Conservation (phyloP, 2,329 filamentous ascomycete species). For the Ascochyta lentis region DNA sequence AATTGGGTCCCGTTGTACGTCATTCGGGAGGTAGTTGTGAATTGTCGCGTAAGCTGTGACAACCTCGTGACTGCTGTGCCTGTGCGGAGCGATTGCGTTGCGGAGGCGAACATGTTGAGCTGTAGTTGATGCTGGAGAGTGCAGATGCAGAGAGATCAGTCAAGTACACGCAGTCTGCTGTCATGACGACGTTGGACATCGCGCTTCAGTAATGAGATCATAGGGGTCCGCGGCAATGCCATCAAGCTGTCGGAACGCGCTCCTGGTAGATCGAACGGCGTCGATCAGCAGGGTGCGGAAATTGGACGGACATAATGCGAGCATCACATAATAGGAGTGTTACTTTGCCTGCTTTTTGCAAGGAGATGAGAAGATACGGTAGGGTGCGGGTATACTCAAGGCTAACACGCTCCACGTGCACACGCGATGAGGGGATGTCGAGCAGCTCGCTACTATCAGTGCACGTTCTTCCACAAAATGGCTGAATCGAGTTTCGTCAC, state of each 20-base stretch:
- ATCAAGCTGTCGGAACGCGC: conserved; percentile 4
- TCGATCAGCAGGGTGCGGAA: background rate
- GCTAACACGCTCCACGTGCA: conserved; percentile 3
- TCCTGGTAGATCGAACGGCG: background rate
- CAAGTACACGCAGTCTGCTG: background rate
- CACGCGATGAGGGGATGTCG: conserved; percentile 4
- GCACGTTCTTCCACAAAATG: conserved; percentile 16
- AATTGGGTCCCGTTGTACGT: conserved; percentile 50
- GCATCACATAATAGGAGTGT: no score
- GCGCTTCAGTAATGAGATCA: conserved; percentile 10
- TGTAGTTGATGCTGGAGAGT: background rate
- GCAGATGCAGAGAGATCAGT: conserved; percentile 1
- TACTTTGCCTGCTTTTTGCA: no score
- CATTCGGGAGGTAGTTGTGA: conserved; percentile 32
- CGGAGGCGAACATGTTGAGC: conserved; percentile 24
- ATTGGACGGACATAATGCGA: conserved; percentile 8
- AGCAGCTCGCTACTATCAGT: background rate
- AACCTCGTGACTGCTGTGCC: conserved; percentile 17
- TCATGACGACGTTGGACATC: conserved; percentile 2
- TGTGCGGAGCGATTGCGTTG: conserved; percentile 14
- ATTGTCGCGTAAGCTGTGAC: conserved; percentile 25
- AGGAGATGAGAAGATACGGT: background rate
- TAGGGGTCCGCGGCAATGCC: conserved; percentile 5
- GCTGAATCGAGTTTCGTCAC: conserved; percentile 21
- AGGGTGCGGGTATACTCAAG: background rate